Evolutionary conservation across 2,329 filamentous ascomycete genomes (phyloP), one percentile per base, ranked within the genome.

Genomic region (Thyridium curvatum): DNA sequence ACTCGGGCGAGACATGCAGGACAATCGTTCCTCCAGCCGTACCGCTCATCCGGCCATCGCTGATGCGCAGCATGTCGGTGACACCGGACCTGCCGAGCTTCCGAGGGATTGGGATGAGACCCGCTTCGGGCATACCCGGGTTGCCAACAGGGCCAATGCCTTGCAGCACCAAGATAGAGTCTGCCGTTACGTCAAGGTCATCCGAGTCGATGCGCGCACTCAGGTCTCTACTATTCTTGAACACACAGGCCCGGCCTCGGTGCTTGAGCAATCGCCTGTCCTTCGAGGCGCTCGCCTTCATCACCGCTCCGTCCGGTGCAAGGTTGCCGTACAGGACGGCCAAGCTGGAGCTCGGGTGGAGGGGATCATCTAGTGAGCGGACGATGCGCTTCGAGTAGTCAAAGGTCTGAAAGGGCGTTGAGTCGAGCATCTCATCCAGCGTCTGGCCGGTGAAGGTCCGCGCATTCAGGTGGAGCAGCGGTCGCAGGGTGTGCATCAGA

Each of bases 111-210:
- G 72, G 72, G 1, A 77, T 64, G 18, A 76, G 55, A 0, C 72
- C 72, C 40, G 93, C 88, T 60, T 96, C 90, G 2, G 89, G 90
- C 90, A 96, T 96, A 12, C 90, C 90, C 0, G 90, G 90, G 2
- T 87, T 88, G 15, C 89, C 89, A 38, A 93, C 43, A 32, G 89
- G 90, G 0, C 90, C 90, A 53, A 96, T 91, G 45, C 89, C 90
- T 46, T 89, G 81, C 18, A 96, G 80, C 4, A 96, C 80, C 1
- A 95, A 69, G 8, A 95, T 88, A 33, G 65, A 69, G 31, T 72
- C 59, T 0, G 58, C 46, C 0, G 56, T 55, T 1, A 94, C 78
- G 21, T 86, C 82, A 41, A 94, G 77, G 18, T 58, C 51, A 0
- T 67, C 65, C 32, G 65, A 62, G 41, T 77, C 72, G 18, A 77